Percentiles rank a stretch among this genome's conserved stretches.
Conservation (phyloP, 2,329 filamentous ascomycete species). For the Talaromyces sp. region DNA sequence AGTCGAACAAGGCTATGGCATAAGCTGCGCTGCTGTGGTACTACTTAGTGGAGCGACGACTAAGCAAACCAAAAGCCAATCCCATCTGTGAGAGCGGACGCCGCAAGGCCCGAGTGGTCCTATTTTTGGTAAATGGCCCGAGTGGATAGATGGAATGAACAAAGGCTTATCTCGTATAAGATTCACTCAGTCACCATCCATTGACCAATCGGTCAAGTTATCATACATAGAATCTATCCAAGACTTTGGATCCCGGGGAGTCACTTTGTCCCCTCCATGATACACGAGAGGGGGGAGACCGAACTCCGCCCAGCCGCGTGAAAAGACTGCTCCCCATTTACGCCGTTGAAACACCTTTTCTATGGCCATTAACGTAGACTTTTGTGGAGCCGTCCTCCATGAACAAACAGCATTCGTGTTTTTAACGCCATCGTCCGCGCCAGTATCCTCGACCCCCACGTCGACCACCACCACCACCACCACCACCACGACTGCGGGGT, state of each 20-base stretch:
- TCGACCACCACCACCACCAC: conserved; percentile 36
- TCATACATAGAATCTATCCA: neutral
- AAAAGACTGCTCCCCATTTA: neutral
- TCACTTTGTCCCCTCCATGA: neutral
- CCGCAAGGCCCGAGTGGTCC: neutral
- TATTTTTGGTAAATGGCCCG: too few species aligned
- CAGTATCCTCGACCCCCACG: conserved; percentile 29
- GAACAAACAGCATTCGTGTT: neutral
- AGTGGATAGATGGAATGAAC: neutral
- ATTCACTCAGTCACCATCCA: neutral
- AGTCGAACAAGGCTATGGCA: neutral
- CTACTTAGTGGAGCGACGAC: neutral
- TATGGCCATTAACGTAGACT: neutral
- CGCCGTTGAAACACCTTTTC: neutral
- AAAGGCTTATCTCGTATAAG: neutral
- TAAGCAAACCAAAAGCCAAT: neutral
- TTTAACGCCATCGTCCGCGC: conserved; percentile 20
- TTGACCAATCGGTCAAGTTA: neutral
- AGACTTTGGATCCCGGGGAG: neutral
- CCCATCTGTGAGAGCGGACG: neutral
- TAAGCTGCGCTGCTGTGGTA: neutral
- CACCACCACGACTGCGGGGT: conserved; percentile 34
- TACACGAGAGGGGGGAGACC: neutral
- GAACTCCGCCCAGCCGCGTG: neutral
- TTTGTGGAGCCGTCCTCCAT: neutral